Conservation (phyloP, 129 eudicot species). For the Mikania micrantha region DNA sequence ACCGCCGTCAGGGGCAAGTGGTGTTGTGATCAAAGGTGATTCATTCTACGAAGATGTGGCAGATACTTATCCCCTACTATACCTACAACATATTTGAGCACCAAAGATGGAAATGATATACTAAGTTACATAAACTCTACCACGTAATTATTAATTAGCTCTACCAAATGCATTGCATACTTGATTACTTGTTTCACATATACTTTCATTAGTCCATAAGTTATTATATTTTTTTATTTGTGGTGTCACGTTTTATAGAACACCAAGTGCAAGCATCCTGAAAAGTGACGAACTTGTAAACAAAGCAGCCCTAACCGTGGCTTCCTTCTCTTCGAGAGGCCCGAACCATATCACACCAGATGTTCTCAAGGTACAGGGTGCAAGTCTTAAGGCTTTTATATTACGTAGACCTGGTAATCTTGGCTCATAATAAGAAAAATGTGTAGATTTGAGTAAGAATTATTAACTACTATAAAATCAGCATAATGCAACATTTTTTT, state of each 20-base stretch:
- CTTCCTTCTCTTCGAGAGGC: no score
- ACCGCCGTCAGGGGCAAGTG: slow-evolving; percentile 22
- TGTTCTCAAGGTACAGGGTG: slow-evolving; percentile 71
- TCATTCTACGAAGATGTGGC: slow-evolving; percentile 19
- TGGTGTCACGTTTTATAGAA: slow-evolving; percentile 2
- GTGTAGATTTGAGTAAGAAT: no score
- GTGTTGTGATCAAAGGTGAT: slow-evolving; percentile 24
- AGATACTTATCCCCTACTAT: slow-evolving; percentile 17
- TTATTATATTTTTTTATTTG: not conserved
- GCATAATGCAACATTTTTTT: no score
- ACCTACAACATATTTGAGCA: slow-evolving; percentile 28
- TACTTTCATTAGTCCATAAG: no score
- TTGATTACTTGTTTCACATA: no score
- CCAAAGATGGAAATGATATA: slow-evolving; percentile 26
- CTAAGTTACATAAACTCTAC: slow-evolving; percentile 28
- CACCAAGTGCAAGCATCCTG: slow-evolving; percentile 31
- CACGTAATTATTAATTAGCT: no score
- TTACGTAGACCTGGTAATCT: no score
- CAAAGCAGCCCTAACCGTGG: no score
- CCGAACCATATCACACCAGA: slow-evolving; percentile 50
- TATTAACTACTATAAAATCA: no score
- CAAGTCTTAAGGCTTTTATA: no score
- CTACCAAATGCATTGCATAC: no score
- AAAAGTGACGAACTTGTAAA: slow-evolving; percentile 29
- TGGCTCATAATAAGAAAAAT: no score